Percentiles rank a stretch among this genome's conserved stretches.
Conservation (phyloP, 1,139 yeast genomes). For the Taphrina flavorubra region DNA sequence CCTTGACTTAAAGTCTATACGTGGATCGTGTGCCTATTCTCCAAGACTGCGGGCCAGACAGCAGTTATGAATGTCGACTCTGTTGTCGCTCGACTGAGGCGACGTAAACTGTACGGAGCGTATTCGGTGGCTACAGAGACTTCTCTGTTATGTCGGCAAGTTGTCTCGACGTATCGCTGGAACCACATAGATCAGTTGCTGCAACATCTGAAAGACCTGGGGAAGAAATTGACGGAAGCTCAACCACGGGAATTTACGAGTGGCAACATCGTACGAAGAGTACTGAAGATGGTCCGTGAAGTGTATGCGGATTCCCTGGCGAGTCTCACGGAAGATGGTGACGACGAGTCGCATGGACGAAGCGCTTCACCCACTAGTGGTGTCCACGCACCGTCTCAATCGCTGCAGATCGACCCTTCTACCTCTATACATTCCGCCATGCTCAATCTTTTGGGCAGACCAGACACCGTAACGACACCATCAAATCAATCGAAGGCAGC, state of each 20-base stretch:
- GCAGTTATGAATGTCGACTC: conserved; percentile 41
- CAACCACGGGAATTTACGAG: conserved; percentile 72
- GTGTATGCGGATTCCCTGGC: conserved; percentile 64
- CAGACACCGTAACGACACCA: conserved; percentile 8
- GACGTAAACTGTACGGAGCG: conserved; percentile 76
- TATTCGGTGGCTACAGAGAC: conserved; percentile 83
- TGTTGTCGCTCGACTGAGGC: conserved; percentile 53
- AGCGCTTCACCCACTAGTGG: conserved; percentile 3
- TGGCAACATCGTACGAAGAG: conserved; percentile 90
- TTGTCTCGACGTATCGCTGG: conserved; percentile 91
- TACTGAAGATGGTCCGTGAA: conserved; percentile 84
- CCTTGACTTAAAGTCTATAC: too few relatives aligned
- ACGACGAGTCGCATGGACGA: conserved; percentile 1
- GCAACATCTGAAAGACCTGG: conserved; percentile 63
- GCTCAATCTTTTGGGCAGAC: conserved; percentile 42
- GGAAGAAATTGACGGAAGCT: conserved; percentile 53
- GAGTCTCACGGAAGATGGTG: conserved; percentile 15
- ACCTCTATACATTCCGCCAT: conserved; percentile 42
- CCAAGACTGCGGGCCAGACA: too few relatives aligned
- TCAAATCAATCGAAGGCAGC: not conserved
- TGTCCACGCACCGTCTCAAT: conserved; percentile 4
- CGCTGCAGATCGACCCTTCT: conserved; percentile 16
- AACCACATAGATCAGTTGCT: conserved; percentile 73
- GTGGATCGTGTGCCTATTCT: too few relatives aligned
- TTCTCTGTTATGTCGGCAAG: conserved; percentile 83